These are phyloP conservation scores for Pestalotiopsis sp. DNA, from an alignment of 2,329 filamentous ascomycete genomes.

Conservation along the genomic window DNA sequence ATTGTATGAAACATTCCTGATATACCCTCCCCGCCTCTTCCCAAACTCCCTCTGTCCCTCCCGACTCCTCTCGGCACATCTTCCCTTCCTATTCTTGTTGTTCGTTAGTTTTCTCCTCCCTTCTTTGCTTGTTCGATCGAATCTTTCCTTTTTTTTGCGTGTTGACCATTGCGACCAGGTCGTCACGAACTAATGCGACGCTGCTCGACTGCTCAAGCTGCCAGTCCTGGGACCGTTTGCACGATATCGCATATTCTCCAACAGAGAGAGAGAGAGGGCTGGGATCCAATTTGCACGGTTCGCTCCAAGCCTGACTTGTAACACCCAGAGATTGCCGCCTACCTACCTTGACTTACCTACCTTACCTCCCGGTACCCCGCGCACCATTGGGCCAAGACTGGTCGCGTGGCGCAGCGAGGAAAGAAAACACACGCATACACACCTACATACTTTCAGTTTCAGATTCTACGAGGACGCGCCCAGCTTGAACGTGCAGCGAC, in stretches of 20 bases:
- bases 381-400: conserved; percentile 4
- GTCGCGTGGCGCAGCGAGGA: conserved; percentile 1
- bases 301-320: background rate
- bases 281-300: background rate
- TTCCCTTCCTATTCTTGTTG: background rate
- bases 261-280: background rate
- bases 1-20: conserved; percentile 12
- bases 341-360: background rate
- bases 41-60: background rate
- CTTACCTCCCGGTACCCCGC: background rate
- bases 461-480: background rate
- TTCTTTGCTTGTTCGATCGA: background rate
- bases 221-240: background rate
- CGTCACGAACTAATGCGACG: background rate
- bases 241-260: background rate
- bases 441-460: background rate
- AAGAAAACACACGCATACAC: background rate
- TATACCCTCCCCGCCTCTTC: conserved; percentile 13
- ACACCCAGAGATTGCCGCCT: background rate
- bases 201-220: background rate
- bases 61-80: background rate
- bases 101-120: background rate
- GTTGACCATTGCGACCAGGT: background rate
- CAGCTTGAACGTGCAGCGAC: background rate
- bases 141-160: background rate